Evolutionary conservation across 2,329 filamentous ascomycete genomes (phyloP), one percentile per base, ranked within the genome.

Genomic region (Colletotrichum cuscutae): DNA sequence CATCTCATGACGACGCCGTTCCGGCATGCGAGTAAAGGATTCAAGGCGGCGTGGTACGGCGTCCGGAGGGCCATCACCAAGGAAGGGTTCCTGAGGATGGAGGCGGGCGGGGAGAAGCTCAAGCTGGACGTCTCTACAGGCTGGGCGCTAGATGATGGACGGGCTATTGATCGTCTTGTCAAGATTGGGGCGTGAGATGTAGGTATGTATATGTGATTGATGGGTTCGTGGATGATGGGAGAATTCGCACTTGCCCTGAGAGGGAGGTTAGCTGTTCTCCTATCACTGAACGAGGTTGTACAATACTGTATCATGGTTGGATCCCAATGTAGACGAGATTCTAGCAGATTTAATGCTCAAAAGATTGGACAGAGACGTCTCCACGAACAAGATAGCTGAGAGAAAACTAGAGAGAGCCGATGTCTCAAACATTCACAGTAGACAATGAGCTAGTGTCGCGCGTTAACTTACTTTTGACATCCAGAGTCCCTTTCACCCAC

Each of bases 1-100:
- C 87, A 90, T 77, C 78, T 90, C 49, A 81, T 91, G 82, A 90
- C 88, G 11, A 84, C 86, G 78, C 89, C 89, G 22, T 90, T 92
- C 75, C 84, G 89, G 24, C 85, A 89, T 75, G 79, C 86, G 1
- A 81, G 81, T 22, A 82, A 83, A 73, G 86, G 81, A 0, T 76
- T 87, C 3, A 77, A 78, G 26, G 80, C 78, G 8, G 78, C 88
- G 65, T 88, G 87, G 74, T 68, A 76, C 6, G 86, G 85, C 8
- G 80, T 89, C 26, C 83, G 82, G 71, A 83, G 88, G 60, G 86
- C 88, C 1, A 84, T 90, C 78, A 88, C 86, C 19, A 85, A 89
- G 66, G 88, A 89, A 69, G 90, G 90, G 0, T 91, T 90, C 73
- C 83, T 86, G 52, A 82, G 84, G 68, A 81, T 92, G 62, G 80